Evolutionary conservation across 2,329 filamentous ascomycete species (phyloP), one percentile per base, ranked within the genome.

Genomic region (Lachnellula suecica): DNA sequence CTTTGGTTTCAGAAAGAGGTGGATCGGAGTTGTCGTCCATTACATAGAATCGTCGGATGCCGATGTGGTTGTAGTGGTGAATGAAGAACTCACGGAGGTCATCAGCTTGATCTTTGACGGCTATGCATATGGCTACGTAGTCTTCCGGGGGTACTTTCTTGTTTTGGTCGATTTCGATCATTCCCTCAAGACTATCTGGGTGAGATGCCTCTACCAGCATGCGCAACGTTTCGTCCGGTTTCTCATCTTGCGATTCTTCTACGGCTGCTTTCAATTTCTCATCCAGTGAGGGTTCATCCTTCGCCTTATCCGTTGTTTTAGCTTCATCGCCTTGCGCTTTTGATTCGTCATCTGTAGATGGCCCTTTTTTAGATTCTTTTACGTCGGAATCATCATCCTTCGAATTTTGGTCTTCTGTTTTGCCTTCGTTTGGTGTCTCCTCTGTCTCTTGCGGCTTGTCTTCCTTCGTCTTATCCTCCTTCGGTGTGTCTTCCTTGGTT

Each of bases 1-100:
- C 54, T 9, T 56, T 10, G 27, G 31, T 45, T 5, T 49, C 46
- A 3, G 57, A 58, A 9, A 66, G 43, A 17, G 58, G 59, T 1
- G 63, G 62, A 2, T 52, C 38, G 31, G 63, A 65, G 19, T 56
- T 56, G 44, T 66, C 64, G 34, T 66, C 63, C 57, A 66, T 64
- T 49, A 66, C 57, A 46, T 66, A 66, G 49, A 66, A 65, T 20
- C 58, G 49, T 2, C 49, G 51, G 37, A 66, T 62, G 15, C 54
- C 53, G 29, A 63, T 43, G 43, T 66, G 61, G 48, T 65, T 46
- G 35, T 66, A 66, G 43, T 66, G 63, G 34, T 66, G 63, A 2
- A 57, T 54, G 24, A 66, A 54, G 24, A 52, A 65, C 47, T 66
- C 63, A 1, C 58, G 54, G n/a, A 66, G 53, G 37, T 66, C 63